Percentiles rank a stretch among this genome's conserved stretches.
Conservation (phyloP, 2,329 filamentous ascomycete species). For the Penicillium sp. region DNA sequence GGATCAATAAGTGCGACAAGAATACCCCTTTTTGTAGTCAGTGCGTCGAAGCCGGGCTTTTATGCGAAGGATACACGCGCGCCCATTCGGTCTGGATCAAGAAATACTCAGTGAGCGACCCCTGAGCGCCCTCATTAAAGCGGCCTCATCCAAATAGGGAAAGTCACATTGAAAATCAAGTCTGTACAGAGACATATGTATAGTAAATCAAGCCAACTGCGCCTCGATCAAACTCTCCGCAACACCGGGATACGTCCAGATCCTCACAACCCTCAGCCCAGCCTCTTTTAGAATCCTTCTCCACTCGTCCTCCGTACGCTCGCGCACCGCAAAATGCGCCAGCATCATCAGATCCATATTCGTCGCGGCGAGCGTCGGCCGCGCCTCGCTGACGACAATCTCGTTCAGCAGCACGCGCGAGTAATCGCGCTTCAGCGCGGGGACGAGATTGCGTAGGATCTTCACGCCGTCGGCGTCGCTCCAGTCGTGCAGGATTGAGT, state of each 20-base stretch:
- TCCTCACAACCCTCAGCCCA: constrained; percentile 24
- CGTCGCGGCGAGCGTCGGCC: constrained; percentile 25
- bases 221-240: constrained; percentile 30
- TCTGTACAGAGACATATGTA: too few relatives aligned
- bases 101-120: too few relatives aligned
- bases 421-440: constrained; percentile 26
- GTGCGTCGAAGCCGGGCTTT: constrained; percentile 4
- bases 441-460: constrained; percentile 35
- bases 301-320: constrained; percentile 28
- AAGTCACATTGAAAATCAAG: too few relatives aligned
- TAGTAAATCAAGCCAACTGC: constrained; percentile 19
- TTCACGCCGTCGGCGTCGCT: constrained; percentile 31
- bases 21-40: constrained; percentile 7
- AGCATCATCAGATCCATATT: constrained; percentile 34
- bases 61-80: constrained; percentile 6
- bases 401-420: constrained; percentile 29
- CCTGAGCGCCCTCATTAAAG: too few relatives aligned
- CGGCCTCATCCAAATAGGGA: too few relatives aligned
- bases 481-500: constrained; percentile 44
- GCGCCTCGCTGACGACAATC: constrained; percentile 28
- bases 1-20: background rate
- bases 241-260: constrained; percentile 25
- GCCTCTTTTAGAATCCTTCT: constrained; percentile 18
- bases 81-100: constrained; percentile 5
- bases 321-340: constrained; percentile 27